Conservation (phyloP, 495 filamentous ascomycete species). For the Collariella sp. region DNA sequence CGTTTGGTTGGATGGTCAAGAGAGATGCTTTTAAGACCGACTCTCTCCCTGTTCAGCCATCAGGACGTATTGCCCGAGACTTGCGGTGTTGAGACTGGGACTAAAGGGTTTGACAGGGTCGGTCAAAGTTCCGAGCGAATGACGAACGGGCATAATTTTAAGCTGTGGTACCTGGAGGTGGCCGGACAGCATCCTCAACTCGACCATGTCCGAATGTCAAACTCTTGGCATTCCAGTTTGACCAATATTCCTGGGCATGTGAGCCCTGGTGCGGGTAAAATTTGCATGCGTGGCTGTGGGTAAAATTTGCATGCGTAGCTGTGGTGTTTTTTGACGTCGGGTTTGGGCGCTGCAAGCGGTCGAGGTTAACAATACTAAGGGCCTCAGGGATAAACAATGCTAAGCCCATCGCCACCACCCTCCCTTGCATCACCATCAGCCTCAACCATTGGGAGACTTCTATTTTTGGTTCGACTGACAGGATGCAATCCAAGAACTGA, state of each 20-base stretch:
- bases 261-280: too few species aligned
- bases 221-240: not conserved
- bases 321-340: not conserved
- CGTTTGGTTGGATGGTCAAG: too few species aligned
- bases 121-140: too few species aligned
- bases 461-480: not conserved
- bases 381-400: conserved; percentile 18
- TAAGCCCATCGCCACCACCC: conserved; percentile 14
- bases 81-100: too few species aligned
- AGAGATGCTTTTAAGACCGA: too few species aligned
- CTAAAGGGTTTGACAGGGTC: too few species aligned
- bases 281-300: not conserved
- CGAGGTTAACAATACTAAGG: conserved; percentile 26
- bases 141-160: too few species aligned
- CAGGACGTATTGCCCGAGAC: too few species aligned
- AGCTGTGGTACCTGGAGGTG: too few species aligned
- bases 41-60: too few species aligned
- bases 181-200: not conserved
- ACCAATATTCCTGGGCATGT: not conserved
- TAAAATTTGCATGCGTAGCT: not conserved
- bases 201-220: not conserved
- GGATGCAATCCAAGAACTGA: conserved; percentile 1
- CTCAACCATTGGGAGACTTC: not conserved
- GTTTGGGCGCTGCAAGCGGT: not conserved
- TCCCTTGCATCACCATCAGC: not conserved